Conservation (phyloP, 305 asterid species). For the Vinca major region DNA sequence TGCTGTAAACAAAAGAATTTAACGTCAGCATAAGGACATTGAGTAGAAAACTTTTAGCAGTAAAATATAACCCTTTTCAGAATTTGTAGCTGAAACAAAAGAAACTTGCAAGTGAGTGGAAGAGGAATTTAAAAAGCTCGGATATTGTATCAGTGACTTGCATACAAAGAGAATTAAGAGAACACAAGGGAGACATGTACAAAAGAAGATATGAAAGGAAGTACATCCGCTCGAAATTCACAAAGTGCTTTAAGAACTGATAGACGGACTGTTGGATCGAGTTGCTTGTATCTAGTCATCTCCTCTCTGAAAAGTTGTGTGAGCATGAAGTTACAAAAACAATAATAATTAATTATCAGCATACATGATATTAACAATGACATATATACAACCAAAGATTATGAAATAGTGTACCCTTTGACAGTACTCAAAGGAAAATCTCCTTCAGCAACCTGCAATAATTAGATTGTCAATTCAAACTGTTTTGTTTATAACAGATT, state of each 20-base stretch:
- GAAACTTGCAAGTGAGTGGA: background rate
- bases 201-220: conserved; percentile 10
- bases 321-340: background rate
- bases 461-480: conserved; percentile 17
- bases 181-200: conserved; percentile 10
- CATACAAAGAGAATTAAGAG: background rate
- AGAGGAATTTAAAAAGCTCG: background rate
- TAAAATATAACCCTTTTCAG: background rate
- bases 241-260: conserved; percentile 78
- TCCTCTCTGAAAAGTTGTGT: conserved; percentile 45
- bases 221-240: conserved; percentile 82
- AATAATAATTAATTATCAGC: background rate
- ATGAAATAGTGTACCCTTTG: conserved; percentile 52
- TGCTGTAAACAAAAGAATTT: conserved; percentile 43
- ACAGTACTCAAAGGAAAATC: conserved; percentile 57
- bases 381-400: conserved; percentile 10
- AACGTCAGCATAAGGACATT: background rate
- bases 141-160: background rate
- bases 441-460: conserved; percentile 71
- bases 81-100: background rate
- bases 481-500: conserved; percentile 14
- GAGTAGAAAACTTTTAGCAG: background rate
- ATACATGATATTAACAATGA: conserved; percentile 10
- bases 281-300: conserved; percentile 57
- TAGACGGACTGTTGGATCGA: conserved; percentile 61